Percentiles rank a stretch among this genome's conserved stretches.
Conservation (phyloP, 306 rosid genomes). For the Casuarina glauca region DNA sequence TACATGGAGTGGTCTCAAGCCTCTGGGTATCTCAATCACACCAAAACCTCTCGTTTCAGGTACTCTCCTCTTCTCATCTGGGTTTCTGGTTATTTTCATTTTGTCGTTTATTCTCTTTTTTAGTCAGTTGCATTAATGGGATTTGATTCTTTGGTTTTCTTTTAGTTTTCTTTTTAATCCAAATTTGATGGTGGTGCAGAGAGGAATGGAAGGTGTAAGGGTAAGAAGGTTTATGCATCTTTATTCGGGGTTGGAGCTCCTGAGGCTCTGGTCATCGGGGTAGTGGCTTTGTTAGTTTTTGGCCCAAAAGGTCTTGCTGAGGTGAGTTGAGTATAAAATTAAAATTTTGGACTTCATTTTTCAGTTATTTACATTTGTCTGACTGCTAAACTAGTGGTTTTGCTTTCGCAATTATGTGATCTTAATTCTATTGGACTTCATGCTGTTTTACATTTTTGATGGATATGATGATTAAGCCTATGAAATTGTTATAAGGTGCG, state of each 20-base stretch:
- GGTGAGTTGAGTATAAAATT: slow-evolving; percentile 51
- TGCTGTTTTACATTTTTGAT: too few species aligned
- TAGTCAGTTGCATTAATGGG: slow-evolving; percentile 13
- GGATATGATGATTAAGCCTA: background rate
- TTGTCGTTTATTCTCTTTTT: slow-evolving; percentile 5
- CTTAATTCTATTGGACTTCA: background rate
- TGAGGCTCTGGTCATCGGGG: slow-evolving; percentile 97
- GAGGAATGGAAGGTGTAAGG: slow-evolving; percentile 57
- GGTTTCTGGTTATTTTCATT: background rate
- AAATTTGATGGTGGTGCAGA: slow-evolving; percentile 40
- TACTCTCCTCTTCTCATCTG: slow-evolving; percentile 20
- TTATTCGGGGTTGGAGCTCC: slow-evolving; percentile 99
- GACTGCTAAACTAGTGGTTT: background rate
- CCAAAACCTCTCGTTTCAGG: slow-evolving; percentile 46
- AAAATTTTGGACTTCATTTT: background rate
- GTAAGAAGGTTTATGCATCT: slow-evolving; percentile 80
- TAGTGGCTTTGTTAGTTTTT: slow-evolving; percentile 95
- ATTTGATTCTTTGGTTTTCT: background rate
- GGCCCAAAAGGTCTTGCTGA: slow-evolving; percentile 99
- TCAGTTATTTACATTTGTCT: slow-evolving; percentile 2
- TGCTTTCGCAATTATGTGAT: slow-evolving; percentile 2
- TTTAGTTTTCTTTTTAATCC: background rate
- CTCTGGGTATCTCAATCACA: slow-evolving; percentile 55
- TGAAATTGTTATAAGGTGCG: too few species aligned
- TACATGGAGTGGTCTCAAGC: slow-evolving; percentile 89